A percentile compares a stretch with the other conserved stretches of the same genome.
These are phyloP conservation scores for Fusarium pilosicola DNA, from an alignment of 2,329 filamentous ascomycete species.

Conservation along the genomic window DNA sequence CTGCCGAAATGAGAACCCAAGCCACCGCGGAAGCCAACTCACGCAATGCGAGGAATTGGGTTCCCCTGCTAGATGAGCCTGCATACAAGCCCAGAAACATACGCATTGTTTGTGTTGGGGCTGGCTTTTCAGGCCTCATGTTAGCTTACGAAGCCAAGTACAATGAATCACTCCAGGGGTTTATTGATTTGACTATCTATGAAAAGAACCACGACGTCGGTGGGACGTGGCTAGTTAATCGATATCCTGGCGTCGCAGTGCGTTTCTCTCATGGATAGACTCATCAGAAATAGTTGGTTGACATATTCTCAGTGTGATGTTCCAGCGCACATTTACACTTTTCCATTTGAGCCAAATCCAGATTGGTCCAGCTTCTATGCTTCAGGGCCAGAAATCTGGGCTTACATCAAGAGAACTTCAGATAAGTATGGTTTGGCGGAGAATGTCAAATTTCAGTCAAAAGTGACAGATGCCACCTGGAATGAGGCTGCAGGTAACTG, in stretches of 20 bases:
- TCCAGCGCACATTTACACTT: not conserved
- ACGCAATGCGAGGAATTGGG: not conserved
- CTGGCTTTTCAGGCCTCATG: not conserved
- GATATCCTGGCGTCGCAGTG: not conserved
- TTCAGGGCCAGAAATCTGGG: not conserved
- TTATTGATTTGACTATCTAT: not conserved
- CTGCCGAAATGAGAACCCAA: not conserved
- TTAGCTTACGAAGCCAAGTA: not conserved
- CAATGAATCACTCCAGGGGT: not conserved
- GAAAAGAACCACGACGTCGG: not conserved
- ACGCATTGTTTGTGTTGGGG: not conserved
- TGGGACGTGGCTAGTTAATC: not conserved
- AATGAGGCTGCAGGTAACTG: not conserved
- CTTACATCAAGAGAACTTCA: not conserved
- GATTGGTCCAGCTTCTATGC: not conserved
- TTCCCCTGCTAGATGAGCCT: not conserved
- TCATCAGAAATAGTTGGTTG: rapidly evolving
- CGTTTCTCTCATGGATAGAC: not conserved
- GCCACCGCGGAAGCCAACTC: not conserved
- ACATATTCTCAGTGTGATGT: not conserved
- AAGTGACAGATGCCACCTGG: not conserved
- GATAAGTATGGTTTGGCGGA: not conserved
- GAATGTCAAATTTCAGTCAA: not conserved
- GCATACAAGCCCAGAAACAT: not conserved
- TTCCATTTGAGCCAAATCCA: not conserved